Evolutionary conservation across 257 asterid genomes (phyloP).

Genomic region (Jasminum sambac): DNA sequence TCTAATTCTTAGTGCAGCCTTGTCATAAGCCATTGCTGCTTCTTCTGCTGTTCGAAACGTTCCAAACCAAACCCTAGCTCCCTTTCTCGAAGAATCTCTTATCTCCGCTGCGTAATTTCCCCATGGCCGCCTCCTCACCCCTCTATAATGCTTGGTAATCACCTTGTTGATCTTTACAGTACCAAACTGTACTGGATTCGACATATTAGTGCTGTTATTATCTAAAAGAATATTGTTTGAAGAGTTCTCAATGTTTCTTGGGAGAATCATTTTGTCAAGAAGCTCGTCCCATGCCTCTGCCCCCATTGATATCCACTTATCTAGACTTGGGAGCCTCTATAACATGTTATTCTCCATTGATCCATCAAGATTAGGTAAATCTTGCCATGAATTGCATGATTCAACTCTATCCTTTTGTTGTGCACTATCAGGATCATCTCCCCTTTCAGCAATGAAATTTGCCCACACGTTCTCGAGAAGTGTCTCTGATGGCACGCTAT

Average conservation of each 20-base stretch:
- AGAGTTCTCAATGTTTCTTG: not conserved
- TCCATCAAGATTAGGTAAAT: constrained; percentile 41
- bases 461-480: constrained; percentile 75
- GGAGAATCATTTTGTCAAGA: constrained; percentile 38
- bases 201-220: not conserved
- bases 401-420: not conserved
- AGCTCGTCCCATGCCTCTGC: constrained; percentile 65
- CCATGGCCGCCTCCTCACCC: constrained; percentile 81
- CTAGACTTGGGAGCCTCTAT: constrained; percentile 71
- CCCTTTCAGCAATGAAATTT: constrained; percentile 44
- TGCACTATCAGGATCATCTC: not conserved
- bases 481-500: constrained; percentile 29
- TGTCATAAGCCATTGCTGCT: constrained; percentile 84
- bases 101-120: constrained; percentile 83
- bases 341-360: constrained; percentile 23
- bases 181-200: not conserved
- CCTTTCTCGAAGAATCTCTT: constrained; percentile 68
- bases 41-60: constrained; percentile 71
- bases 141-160: constrained; percentile 47
- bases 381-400: constrained; percentile 36
- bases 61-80: constrained; percentile 76
- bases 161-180: constrained; percentile 6
- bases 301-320: constrained; percentile 72
- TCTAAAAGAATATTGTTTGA: not conserved
- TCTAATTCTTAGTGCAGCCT: constrained; percentile 66